Evolutionary conservation across 2,329 filamentous ascomycete genomes (phyloP).

Genomic region (Ophiostoma sp.): DNA sequence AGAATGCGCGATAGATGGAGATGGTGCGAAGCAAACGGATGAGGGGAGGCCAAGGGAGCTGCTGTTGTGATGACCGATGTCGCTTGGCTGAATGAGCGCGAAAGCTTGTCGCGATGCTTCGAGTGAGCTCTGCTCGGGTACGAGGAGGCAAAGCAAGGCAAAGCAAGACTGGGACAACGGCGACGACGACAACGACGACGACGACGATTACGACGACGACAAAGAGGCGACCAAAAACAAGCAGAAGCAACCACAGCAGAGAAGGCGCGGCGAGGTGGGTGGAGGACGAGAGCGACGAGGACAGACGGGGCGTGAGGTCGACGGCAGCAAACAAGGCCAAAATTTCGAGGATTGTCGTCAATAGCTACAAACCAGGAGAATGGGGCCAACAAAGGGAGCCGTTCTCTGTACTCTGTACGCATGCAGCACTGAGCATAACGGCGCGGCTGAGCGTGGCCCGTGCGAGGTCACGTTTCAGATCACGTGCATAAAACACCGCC

Average conservation of each 20-base stretch:
- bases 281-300: not conserved
- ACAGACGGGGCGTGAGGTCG: not conserved
- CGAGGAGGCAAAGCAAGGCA: not conserved
- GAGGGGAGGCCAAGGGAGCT: not conserved
- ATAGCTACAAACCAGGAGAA: slow-evolving; percentile 6
- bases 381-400: not conserved
- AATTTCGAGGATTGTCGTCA: slow-evolving; percentile 6
- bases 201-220: not conserved
- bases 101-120: slow-evolving; percentile 7
- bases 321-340: not conserved
- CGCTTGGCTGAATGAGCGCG: not conserved
- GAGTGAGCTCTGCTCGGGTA: not conserved
- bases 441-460: slow-evolving; percentile 21
- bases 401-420: not conserved
- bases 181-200: not conserved
- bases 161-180: not conserved
- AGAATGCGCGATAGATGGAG: not conserved
- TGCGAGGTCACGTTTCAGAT: not conserved
- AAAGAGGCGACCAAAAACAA: not conserved
- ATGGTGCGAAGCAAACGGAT: not conserved
- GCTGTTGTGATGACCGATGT: not conserved
- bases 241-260: not conserved
- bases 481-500: not conserved
- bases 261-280: not conserved
- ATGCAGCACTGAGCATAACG: not conserved